Conservation (phyloP, 305 asterid species). For the Solanum hybrid region DNA sequence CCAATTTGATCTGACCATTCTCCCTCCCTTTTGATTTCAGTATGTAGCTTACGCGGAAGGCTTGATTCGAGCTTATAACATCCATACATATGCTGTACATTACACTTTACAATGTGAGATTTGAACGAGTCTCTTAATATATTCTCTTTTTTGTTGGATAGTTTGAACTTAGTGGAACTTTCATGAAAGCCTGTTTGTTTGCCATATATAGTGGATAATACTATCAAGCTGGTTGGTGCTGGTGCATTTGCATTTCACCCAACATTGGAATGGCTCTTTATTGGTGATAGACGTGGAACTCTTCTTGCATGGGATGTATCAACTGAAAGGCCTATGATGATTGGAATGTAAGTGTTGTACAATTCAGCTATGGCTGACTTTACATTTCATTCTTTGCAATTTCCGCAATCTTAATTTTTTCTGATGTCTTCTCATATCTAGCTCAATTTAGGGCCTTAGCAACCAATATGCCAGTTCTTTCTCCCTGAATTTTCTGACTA, state of each 20-base stretch:
- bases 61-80: constrained; percentile 91
- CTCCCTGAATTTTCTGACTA: not conserved
- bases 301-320: constrained; percentile 99
- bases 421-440: not conserved
- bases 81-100: constrained; percentile 85
- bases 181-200: not conserved
- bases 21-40: constrained; percentile 38
- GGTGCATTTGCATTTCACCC: constrained; percentile 99
- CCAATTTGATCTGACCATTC: constrained; percentile 16
- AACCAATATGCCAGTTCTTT: not conserved
- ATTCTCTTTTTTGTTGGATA: not conserved
- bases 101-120: constrained; percentile 94
- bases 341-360: constrained; percentile 79
- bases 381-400: not conserved
- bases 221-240: constrained; percentile 93
- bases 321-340: constrained; percentile 97
- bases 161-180: not conserved
- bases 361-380: not conserved
- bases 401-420: not conserved
- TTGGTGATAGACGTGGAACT: constrained; percentile 98
- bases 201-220: constrained; percentile 76
- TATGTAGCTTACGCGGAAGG: constrained; percentile 99
- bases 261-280: constrained; percentile 91
- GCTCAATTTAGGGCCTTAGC: not conserved
- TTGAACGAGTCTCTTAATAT: constrained; percentile 9